Evolutionary conservation across 1,284 basidiomycete species (phyloP).

Genomic region (Rhodotorula sp.): DNA sequence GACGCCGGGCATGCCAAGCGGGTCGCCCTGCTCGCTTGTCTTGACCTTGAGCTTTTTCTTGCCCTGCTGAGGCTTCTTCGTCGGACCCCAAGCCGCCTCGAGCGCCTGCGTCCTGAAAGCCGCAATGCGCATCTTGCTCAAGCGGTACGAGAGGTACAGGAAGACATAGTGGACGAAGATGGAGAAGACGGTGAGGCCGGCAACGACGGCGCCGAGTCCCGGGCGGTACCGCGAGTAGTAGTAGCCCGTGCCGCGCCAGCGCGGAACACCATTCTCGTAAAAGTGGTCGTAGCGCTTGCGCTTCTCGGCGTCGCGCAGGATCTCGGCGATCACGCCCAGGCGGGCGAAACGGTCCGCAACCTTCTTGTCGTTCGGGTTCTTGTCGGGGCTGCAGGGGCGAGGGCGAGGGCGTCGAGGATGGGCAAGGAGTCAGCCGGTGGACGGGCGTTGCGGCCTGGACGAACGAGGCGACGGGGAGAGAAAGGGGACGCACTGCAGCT

Average conservation of each 20-base stretch:
- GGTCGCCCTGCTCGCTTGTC: constrained; percentile 39
- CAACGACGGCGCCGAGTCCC: constrained; percentile 71
- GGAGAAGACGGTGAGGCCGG: constrained; percentile 71
- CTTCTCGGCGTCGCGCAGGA: constrained; percentile 71
- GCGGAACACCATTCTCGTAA: constrained; percentile 85
- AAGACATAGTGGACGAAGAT: constrained; percentile 75
- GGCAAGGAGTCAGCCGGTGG: no score
- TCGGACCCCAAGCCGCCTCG: constrained; percentile 44
- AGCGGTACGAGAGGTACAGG: constrained; percentile 70
- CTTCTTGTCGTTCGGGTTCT: constrained; percentile 77
- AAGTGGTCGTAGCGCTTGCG: constrained; percentile 88
- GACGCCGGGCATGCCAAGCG: constrained; percentile 33
- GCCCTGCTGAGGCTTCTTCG: constrained; percentile 33
- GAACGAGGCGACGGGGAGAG: not conserved
- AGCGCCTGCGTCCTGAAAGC: constrained; percentile 44
- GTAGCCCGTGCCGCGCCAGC: constrained; percentile 67
- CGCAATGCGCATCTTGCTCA: constrained; percentile 65
- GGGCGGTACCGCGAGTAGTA: constrained; percentile 91
- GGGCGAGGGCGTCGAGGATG: no score
- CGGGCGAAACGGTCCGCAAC: constrained; percentile 83
- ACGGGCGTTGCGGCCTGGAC: not conserved
- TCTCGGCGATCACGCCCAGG: constrained; percentile 77
- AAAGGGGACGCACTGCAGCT: constrained; percentile 66
- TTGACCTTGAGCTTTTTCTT: constrained; percentile 39
- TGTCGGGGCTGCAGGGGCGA: constrained; percentile 70